Evolutionary conservation across 306 rosid species (phyloP), one percentile per base, ranked within the genome.

Genomic region (Comarum palustre): DNA sequence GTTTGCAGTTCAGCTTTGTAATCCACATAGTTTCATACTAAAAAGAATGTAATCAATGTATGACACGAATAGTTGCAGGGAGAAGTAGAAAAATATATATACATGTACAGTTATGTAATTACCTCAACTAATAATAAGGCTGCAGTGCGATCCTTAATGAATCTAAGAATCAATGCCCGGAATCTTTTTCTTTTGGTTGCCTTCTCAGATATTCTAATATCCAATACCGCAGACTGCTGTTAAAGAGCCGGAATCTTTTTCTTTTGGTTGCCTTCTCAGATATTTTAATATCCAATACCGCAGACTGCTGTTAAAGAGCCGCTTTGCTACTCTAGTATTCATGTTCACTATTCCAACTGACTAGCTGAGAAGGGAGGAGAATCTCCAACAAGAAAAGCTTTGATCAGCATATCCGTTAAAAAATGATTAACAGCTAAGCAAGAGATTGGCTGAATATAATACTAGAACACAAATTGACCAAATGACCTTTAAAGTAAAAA

Each of bases 271-370:
- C 83, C 90, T 86, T 80, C 97, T 83, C 72, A 91, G 88, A 84
- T 78, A 90, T 87, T 95, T 96, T 60, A 95, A 69, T 68, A 88
- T 85, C 99, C 99, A 95, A 77, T 95, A 91, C 19, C 96, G 91
- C 63, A 90, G 96, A 73, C 96, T 90, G 73, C 74, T 82, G 83
- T 52, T 75, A 75, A 82, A 72, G 68, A 95, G 97, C 79, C 72
- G 92, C 84, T 82, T 95, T 76, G 78, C 93, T 74, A 88, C 59
- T 84, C 87, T 91, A 71, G 74, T 36, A 76, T 79, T 86, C 67
- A 86, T 87, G 80, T 87, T 88, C 54, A 84, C 86, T 74, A 20
- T 83, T 95, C 96, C 65, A 95, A 87, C 80, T 88, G 82, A 79
- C 93, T 91, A 55, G 97, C 78, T 5, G 92, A 68, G 81, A 90